Base-by-base conservation (phyloP, 345 rosid species). In the Eucalyptus grandis region DNA sequence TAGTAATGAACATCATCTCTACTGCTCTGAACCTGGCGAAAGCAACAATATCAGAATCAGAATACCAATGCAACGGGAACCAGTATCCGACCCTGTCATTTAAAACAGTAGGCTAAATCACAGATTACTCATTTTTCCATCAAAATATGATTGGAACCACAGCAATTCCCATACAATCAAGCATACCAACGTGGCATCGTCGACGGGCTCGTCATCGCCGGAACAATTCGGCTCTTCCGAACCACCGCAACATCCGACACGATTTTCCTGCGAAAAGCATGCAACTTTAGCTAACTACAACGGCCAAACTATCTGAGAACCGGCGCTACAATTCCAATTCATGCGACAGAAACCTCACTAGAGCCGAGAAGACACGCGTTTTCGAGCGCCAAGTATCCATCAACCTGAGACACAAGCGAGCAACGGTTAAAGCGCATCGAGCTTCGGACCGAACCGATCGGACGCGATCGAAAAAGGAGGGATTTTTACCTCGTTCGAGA, bases 351-450 rank as follows among this genome's bases (percentile, higher is more conserved):
- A 86, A 94, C 98, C 94, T 95, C 91, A 87, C 83, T 65, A 89
- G 94, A 91, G 37, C 86, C 77, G 86, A 90, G 89, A 89, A 95
- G 89, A 60, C 93, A 77, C 60, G 92, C 88, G 86, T 93, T 94
- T 91, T 96, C 98, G 14, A 96, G 89, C 12, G 97, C 94, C 88
- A 98, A 92, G 92, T 93, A 96, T 58, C 95, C 96, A n/a, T 93
- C 94, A 10, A 82, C 94, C 94, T 95, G 86, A 67, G 88, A 90
- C 60, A 50, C 53, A 56, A 51, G 51, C 77, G 49, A 14, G 5
- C 77, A 47, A 13, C 50, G 0, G 46, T 12, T 40, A 44, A 49
- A 49, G 54, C 16, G 43, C 47, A 49, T 8, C 15, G 26, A 87
- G 3, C 83, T 77, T 77, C 14, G 83, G 83, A 21, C 16, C 56